Evolutionary conservation across 768 basidiomycete species (phyloP).

Genomic region (Serendipita vermifera): DNA sequence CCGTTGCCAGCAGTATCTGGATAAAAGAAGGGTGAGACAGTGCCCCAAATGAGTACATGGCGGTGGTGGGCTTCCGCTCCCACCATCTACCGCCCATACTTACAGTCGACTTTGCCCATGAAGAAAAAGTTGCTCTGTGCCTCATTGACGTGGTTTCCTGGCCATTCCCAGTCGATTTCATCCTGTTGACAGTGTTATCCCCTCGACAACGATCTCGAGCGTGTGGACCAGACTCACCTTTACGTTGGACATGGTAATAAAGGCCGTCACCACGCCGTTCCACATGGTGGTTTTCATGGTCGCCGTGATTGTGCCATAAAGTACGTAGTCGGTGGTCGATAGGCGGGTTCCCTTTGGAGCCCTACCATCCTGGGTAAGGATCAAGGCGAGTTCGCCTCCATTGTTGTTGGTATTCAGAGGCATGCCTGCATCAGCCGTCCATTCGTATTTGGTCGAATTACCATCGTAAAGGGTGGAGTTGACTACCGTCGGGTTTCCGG

Average conservation of each 20-base stretch:
- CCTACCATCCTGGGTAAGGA: constrained; percentile 38
- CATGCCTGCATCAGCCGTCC: constrained; percentile 54
- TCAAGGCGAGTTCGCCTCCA: constrained; percentile 52
- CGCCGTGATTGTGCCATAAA: constrained; percentile 66
- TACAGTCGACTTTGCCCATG: constrained; percentile 56
- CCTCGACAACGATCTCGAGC: too few species aligned
- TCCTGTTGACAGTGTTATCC: neutral
- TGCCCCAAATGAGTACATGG: neutral
- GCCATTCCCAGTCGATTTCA: constrained; percentile 82
- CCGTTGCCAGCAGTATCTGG: constrained; percentile 40
- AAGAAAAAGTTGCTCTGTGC: constrained; percentile 76
- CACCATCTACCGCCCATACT: constrained; percentile 12
- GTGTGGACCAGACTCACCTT: constrained; percentile 37
- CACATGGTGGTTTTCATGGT: constrained; percentile 62
- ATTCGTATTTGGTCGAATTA: constrained; percentile 62
- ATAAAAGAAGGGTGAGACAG: constrained; percentile 1
- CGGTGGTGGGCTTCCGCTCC: neutral
- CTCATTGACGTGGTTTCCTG: constrained; percentile 38
- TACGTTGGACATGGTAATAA: constrained; percentile 68
- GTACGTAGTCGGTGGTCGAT: constrained; percentile 67
- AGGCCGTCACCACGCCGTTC: constrained; percentile 72
- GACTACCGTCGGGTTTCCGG: constrained; percentile 8
- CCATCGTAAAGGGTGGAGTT: constrained; percentile 48
- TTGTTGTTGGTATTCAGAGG: constrained; percentile 49
- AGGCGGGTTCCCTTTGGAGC: constrained; percentile 63